Evolutionary conservation across 2,329 filamentous ascomycete species (phyloP), one percentile per base, ranked within the genome.

Genomic region (Malbranchea cinnamomea): DNA sequence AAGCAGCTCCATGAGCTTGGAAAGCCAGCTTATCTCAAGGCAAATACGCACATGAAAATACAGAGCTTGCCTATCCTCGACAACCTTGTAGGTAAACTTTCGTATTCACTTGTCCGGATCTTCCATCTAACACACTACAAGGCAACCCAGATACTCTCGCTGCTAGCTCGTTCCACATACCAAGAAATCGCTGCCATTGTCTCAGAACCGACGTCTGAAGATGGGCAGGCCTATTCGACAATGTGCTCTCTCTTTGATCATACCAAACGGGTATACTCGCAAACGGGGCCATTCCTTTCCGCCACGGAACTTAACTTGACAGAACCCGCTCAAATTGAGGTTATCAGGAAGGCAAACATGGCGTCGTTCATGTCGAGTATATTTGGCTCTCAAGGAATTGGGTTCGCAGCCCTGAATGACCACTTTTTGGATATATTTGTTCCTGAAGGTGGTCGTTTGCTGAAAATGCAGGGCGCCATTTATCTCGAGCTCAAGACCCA

Each of bases 401-500:
- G 68, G 6, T 74, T 77, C 41, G 67, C 65, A 28, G 68, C 75
- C 37, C 51, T 77, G 24, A 71, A 77, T 42, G 65, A 72, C 25
- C 60, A 66, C 40, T 77, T 77, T 43, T 55, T 77, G 14, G 65
- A 74, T 25, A 70, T 69, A 0, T 77, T 77, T 44, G 67, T 74
- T 6, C 66, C 69, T 1, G 63, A 71, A 32, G 67, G 68, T 14
- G 62, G 61, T 21, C 59, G 67, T 7, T 47, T 78, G 13, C 50
- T 71, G 12, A 71, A 72, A 41, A 67, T 65, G 36, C 70, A 74
- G 41, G 69, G 67, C 2, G 62, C 65, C 9, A 53, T 78, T 15
- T 74, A 67, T 40, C 57, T 77, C 9, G 71, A 76, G 37, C 52
- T 78, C 11, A 78, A 78, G 50, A 76, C 73, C 2, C 73, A 77